Conservation (phyloP, 768 basidiomycete species). For the Mrakia gelida region DNA sequence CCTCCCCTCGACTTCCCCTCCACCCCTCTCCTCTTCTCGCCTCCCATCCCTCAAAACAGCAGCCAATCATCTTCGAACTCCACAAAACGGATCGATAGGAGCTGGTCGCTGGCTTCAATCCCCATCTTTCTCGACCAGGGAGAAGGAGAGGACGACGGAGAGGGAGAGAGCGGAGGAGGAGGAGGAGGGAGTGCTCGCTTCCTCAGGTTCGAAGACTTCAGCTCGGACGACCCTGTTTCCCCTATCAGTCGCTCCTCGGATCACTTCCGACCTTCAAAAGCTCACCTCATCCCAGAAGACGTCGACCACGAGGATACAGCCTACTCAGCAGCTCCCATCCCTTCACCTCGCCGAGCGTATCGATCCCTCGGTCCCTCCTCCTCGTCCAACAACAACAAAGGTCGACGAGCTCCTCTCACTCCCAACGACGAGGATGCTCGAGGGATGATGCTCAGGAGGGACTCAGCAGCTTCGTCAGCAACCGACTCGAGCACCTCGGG, state of each 20-base stretch:
- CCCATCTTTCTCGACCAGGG: conserved; percentile 21
- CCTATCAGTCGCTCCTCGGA: background rate
- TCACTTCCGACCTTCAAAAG: background rate
- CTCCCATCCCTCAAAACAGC: background rate
- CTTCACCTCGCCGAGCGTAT: background rate
- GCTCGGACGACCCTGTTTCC: background rate
- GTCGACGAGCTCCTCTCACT: background rate
- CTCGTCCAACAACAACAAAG: background rate
- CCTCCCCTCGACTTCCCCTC: background rate
- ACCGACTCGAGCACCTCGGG: background rate
- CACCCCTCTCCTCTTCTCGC: conserved; percentile 2
- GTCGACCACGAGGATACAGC: background rate
- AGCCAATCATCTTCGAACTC: background rate
- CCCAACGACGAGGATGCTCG: background rate
- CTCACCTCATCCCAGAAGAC: background rate
- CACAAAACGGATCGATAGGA: background rate
- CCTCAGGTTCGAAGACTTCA: background rate
- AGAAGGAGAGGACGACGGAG: background rate
- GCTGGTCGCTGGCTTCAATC: background rate
- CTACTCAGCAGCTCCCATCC: background rate
- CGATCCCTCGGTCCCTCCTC: background rate
- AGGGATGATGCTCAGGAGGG: background rate
- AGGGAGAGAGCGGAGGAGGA: background rate
- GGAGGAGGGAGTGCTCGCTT: background rate
- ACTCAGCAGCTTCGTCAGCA: background rate